These are phyloP conservation scores for Alternaria consortialis DNA, from an alignment of 2,329 filamentous ascomycete species.

Conservation along the genomic window DNA sequence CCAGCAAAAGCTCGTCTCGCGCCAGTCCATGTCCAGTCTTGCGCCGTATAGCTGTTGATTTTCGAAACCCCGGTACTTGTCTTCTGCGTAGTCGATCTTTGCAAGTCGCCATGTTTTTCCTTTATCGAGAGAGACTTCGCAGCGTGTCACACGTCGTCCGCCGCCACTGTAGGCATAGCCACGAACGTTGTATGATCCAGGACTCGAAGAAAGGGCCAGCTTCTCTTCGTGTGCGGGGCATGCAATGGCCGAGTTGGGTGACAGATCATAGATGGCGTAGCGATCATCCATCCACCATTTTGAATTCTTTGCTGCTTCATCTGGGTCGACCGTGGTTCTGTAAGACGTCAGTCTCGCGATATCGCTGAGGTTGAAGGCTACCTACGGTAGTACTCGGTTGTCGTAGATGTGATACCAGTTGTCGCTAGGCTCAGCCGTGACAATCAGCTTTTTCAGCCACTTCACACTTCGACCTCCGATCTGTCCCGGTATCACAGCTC, in stretches of 20 bases:
- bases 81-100: conserved; percentile 83
- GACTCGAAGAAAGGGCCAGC: conserved; percentile 60
- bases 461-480: conserved; percentile 94
- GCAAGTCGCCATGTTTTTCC: conserved; percentile 82
- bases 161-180: conserved; percentile 92
- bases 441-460: conserved; percentile 83
- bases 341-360: conserved; percentile 6
- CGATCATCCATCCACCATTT: conserved; percentile 88
- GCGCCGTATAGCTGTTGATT: conserved; percentile 77
- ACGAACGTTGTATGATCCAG: conserved; percentile 68
- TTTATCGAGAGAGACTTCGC: conserved; percentile 84
- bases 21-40: conserved; percentile 79
- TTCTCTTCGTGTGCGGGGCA: conserved; percentile 81
- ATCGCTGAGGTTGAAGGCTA: conserved; percentile 6
- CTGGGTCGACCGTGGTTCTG: conserved; percentile 80
- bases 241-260: conserved; percentile 82
- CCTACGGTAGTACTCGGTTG: conserved; percentile 81
- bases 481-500: conserved; percentile 86
- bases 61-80: conserved; percentile 75
- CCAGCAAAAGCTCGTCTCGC: conserved; percentile 88
- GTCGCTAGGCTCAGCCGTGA: conserved; percentile 81
- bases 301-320: conserved; percentile 76
- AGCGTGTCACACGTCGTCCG: conserved; percentile 81
- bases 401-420: conserved; percentile 98
- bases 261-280: conserved; percentile 93